phyloP scores from a whole-genome alignment of 2,329 filamentous ascomycete genomes.

The Aaosphaeria pasadenensis region DNA sequence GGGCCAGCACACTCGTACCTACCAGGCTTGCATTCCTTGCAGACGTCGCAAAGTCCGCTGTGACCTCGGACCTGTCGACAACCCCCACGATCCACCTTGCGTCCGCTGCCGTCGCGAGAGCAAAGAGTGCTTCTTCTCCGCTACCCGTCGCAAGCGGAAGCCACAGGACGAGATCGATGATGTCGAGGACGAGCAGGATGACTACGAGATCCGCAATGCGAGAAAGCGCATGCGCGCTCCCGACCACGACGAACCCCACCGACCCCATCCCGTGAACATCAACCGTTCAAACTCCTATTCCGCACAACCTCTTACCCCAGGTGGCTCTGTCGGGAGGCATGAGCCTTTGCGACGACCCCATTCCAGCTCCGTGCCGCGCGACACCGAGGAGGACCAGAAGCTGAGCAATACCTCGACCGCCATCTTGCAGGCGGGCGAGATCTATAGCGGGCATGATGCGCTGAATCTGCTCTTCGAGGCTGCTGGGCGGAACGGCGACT shows the following conservation, averaged over 20 bases:
- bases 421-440: conserved; percentile 60
- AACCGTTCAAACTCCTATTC: conserved; percentile 10
- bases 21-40: conserved; percentile 53
- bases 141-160: conserved; percentile 89
- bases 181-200: conserved; percentile 45
- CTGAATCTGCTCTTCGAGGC: conserved; percentile 89
- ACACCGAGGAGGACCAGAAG: conserved; percentile 54
- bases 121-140: conserved; percentile 96
- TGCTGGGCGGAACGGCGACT: conserved; percentile 53
- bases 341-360: conserved; percentile 65
- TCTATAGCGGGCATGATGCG: conserved; percentile 91
- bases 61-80: conserved; percentile 72
- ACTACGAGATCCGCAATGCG: conserved; percentile 71
- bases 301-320: conserved; percentile 60
- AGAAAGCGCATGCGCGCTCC: conserved; percentile 62
- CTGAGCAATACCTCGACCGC: conserved; percentile 60
- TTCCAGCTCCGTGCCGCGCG: conserved; percentile 26
- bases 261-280: conserved; percentile 23
- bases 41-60: conserved; percentile 57
- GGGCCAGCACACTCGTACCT: conserved; percentile 36
- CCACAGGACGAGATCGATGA: conserved; percentile 50
- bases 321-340: conserved; percentile 62
- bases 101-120: conserved; percentile 90
- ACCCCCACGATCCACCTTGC: conserved; percentile 90
- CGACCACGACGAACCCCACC: conserved; percentile 42